A percentile compares a stretch with the other conserved stretches of the same genome.
phyloP scores from a whole-genome alignment of 2,329 filamentous ascomycete species.

The Ceratocystis smalleyi region DNA sequence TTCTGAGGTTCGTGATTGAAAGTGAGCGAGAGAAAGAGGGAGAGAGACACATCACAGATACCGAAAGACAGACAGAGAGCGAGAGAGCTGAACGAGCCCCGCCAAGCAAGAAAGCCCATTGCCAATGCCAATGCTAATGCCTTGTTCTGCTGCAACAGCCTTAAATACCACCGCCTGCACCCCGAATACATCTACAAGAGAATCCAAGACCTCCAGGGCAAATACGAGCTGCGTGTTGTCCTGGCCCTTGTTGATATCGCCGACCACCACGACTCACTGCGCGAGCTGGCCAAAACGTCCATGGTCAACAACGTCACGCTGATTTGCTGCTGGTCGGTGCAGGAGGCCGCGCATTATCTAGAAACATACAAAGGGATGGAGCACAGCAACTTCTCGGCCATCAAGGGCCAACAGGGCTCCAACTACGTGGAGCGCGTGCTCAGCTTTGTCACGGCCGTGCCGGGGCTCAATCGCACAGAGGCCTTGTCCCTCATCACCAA shows the following conservation, averaged over 20 bases:
- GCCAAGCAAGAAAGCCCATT: too few relatives aligned
- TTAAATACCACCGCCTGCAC: slow-evolving; percentile 95
- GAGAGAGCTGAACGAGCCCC: neutral
- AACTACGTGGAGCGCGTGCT: slow-evolving; percentile 75
- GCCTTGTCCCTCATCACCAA: slow-evolving; percentile 78
- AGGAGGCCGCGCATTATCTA: slow-evolving; percentile 83
- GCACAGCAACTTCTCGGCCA: slow-evolving; percentile 62
- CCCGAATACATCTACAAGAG: slow-evolving; percentile 96
- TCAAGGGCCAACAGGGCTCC: slow-evolving; percentile 69
- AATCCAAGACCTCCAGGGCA: slow-evolving; percentile 67
- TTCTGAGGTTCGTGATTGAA: slow-evolving; percentile 42
- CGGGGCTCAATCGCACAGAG: slow-evolving; percentile 88
- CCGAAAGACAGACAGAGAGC: too few relatives aligned
- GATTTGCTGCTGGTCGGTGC: slow-evolving; percentile 84
- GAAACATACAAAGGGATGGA: slow-evolving; percentile 93
- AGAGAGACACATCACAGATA: neutral
- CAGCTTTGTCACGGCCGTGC: slow-evolving; percentile 81
- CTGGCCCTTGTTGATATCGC: slow-evolving; percentile 88
- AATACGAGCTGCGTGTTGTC: slow-evolving; percentile 73
- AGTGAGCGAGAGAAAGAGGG: neutral
- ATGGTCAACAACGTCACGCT: slow-evolving; percentile 85
- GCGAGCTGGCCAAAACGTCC: slow-evolving; percentile 82
- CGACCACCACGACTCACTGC: slow-evolving; percentile 79
- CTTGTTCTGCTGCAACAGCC: slow-evolving; percentile 27
- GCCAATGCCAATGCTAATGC: neutral